Conservation (phyloP, 371 early-diverging fungal genomes). For the Catenaria anguillulae region DNA sequence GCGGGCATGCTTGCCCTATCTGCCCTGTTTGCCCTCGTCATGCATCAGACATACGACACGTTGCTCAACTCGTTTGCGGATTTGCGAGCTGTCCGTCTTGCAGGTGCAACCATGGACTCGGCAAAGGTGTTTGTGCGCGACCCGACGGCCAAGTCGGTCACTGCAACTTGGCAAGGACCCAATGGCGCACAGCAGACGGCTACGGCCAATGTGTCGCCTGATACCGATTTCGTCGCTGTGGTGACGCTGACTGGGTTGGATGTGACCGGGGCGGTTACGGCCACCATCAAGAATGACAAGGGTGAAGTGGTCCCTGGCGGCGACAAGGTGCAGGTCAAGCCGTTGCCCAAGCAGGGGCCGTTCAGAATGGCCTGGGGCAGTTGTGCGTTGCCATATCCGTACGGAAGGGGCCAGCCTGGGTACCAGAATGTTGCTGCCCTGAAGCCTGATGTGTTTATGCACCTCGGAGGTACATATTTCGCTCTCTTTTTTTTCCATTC, state of each 20-base stretch:
- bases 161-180: not conserved
- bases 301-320: too few relatives aligned
- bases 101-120: not conserved
- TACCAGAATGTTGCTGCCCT: not conserved
- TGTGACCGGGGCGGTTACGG: not conserved
- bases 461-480: not conserved
- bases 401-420: not conserved
- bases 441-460: not conserved
- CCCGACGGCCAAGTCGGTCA: not conserved
- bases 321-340: not conserved
- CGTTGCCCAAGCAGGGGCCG: not conserved
- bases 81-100: not conserved
- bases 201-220: not conserved
- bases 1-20: not conserved
- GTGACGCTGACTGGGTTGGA: not conserved
- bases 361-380: not conserved
- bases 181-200: not conserved
- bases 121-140: not conserved
- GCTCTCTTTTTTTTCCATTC: too few relatives aligned
- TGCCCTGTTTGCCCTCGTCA: not conserved
- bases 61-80: not conserved
- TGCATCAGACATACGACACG: not conserved
- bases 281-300: not conserved
- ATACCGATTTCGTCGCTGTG: not conserved
- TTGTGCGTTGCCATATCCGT: not conserved